Evolutionary conservation across 163 green algal genomes (phyloP), one percentile per base, ranked within the genome.

Genomic region (Scenedesmus sp.): DNA sequence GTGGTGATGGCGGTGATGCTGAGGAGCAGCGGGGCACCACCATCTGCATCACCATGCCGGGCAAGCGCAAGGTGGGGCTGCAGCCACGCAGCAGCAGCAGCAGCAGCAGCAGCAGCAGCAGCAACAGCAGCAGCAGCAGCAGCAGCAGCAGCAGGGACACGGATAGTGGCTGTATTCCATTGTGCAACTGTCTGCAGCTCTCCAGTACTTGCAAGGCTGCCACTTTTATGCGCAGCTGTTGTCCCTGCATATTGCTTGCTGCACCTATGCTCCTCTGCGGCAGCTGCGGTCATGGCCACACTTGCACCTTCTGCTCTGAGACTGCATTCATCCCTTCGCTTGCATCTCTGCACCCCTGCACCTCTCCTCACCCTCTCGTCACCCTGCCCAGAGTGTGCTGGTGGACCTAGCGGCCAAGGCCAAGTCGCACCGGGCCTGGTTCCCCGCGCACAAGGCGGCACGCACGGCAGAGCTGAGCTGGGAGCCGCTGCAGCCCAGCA

Each of bases 1-100:
- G 56, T 73, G 16, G 88, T 4, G 23, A 79, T 83, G 34, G 20
- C 16, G 86, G 56, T n/a, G 85, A 84, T 64, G 79, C 76, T 52
- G 74, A 86, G 64, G 79, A 90, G 20, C 46, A 76, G 20, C 2
- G 34, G 34, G 34, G 18, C 84, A 82, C 66, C n/a, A 70, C 70
- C 46, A 64, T 94, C 9, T 70, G 64, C 73, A 85, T 94, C 46
- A 73, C 87, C 20, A 77, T 92, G 26, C 91, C 91, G 16, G 91
- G 91, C 67, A 91, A 82, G 62, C 82, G 88, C 82, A 92, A 92
- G 88, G 91, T 92, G 57, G 13, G 79, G 5, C 23, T 15, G 13
- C 26, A n/a, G 57, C 18, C 57, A 59, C 1, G 18, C 60, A 64
- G 46, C 62, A 84, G 87, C 87, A 8, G 4, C 73, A 91, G 62